Base-by-base conservation (phyloP, 2,329 filamentous ascomycete genomes). In the Penicillium decumbens region DNA sequence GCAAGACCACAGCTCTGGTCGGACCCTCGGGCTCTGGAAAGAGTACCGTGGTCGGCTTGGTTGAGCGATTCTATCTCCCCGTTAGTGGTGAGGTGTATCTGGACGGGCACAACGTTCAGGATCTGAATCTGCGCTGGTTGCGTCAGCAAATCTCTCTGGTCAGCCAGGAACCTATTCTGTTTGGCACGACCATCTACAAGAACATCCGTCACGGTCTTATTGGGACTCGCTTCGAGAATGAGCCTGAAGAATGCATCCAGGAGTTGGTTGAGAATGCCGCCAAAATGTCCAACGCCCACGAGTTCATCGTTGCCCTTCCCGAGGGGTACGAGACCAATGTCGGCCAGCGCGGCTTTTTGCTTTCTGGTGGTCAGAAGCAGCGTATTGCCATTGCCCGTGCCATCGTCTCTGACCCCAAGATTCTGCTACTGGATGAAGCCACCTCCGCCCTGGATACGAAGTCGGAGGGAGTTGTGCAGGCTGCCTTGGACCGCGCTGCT, bases 341-440 rank as follows among this genome's bases (percentile, higher is more conserved):
- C n/a, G 93, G 93, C 49, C 90, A 97, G 70, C 85, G 91, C 55
- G 93, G 93, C 8, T 95, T 95, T 66, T 74, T 96, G 45, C 78
- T 98, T 7, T 95, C 89, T 47, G 93, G 93, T 67, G 93, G 93
- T 30, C 93, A 98, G 72, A 95, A 96, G 70, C 93, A 97, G 72
- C 88, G 93, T 60, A 95, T 97, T 64, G 91, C 92, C 10, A 96
- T 97, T 69, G 90, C 92, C 6, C 80, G 90, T 63, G 91, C 91
- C 33, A 82, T 96, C 49, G 89, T 96, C 27, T 92, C 87, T 15
- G 88, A 96, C 61, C 92, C 92, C 0, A 95, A 91, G 74, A 84
- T 98, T 62, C 78, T 98, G 1, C 80, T 98, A 0, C 83, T 98
- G 4, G 93, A 98, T 58, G 93, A 98, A 70, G 93, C 93, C 4